These are phyloP conservation scores for Penicillium turbatum DNA, from an alignment of 495 filamentous ascomycete species.

Conservation along the genomic window DNA sequence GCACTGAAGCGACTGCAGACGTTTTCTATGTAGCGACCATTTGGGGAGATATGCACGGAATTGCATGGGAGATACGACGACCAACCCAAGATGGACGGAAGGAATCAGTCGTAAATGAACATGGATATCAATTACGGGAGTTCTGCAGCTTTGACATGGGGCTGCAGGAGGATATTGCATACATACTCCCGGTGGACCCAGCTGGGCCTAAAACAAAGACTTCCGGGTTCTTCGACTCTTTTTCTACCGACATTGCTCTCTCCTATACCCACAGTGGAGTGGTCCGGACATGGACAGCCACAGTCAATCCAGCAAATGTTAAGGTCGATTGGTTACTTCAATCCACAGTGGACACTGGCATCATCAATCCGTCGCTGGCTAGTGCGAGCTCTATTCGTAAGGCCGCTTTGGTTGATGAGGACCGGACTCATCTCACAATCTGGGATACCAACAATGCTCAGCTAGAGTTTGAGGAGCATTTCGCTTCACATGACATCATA, in stretches of 20 bases:
- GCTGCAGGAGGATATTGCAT: conserved; percentile 68
- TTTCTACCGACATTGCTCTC: conserved; percentile 82
- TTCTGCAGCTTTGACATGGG: conserved; percentile 72
- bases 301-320: conserved; percentile 53
- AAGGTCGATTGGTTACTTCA: conserved; percentile 80
- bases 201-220: conserved; percentile 67
- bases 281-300: conserved; percentile 82
- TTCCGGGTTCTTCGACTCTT: conserved; percentile 82
- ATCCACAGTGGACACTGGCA: conserved; percentile 75
- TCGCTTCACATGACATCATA: conserved; percentile 68
- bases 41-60: conserved; percentile 73
- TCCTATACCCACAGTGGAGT: conserved; percentile 76
- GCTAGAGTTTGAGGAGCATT: conserved; percentile 75
- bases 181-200: conserved; percentile 85
- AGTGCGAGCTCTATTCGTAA: conserved; percentile 86
- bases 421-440: conserved; percentile 75
- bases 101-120: conserved; percentile 17
- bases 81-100: conserved; percentile 17
- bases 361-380: conserved; percentile 67
- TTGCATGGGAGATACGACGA: conserved; percentile 77
- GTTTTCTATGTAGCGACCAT: conserved; percentile 72
- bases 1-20: conserved; percentile 47
- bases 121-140: conserved; percentile 49
- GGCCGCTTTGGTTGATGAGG: conserved; percentile 72
- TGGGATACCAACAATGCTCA: conserved; percentile 84